Conservation (phyloP, 2,329 filamentous ascomycete species). For the Parastagonospora nodorum region DNA sequence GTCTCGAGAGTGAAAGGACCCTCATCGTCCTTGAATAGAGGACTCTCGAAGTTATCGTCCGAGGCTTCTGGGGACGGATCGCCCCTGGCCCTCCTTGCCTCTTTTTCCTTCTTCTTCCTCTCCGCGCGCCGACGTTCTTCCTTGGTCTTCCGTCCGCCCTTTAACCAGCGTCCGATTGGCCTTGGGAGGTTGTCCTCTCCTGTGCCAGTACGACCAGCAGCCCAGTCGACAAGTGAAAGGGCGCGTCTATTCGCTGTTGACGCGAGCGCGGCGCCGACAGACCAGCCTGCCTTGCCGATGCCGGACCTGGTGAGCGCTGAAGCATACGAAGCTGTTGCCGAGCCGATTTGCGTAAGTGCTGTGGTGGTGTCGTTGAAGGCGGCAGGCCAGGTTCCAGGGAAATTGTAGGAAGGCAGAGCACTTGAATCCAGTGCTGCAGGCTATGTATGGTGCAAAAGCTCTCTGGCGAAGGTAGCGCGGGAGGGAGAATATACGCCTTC, state of each 20-base stretch:
- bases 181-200: conserved; percentile 3
- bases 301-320: conserved; percentile 11
- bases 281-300: conserved; percentile 15
- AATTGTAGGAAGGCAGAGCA: conserved; percentile 2
- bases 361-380: conserved; percentile 11
- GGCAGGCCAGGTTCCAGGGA: conserved; percentile 23
- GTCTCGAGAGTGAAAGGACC: conserved; percentile 4
- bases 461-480: too few species aligned
- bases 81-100: background rate
- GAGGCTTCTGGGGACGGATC: background rate
- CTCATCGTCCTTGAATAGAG: conserved; percentile 1
- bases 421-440: background rate
- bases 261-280: conserved; percentile 13
- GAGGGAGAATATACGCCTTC: background rate
- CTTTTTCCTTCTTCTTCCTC: background rate
- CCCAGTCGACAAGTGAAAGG: conserved; percentile 1
- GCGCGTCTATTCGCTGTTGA: conserved; percentile 1
- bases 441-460: background rate
- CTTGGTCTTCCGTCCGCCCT: background rate
- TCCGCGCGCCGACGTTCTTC: background rate
- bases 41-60: background rate
- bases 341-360: conserved; percentile 10
- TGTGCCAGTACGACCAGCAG: background rate
- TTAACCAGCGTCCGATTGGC: background rate
- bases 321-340: conserved; percentile 14